A percentile compares a stretch with the other conserved stretches of the same genome.
Conservation (phyloP, 768 basidiomycete genomes). For the Termitomyces sp. region DNA sequence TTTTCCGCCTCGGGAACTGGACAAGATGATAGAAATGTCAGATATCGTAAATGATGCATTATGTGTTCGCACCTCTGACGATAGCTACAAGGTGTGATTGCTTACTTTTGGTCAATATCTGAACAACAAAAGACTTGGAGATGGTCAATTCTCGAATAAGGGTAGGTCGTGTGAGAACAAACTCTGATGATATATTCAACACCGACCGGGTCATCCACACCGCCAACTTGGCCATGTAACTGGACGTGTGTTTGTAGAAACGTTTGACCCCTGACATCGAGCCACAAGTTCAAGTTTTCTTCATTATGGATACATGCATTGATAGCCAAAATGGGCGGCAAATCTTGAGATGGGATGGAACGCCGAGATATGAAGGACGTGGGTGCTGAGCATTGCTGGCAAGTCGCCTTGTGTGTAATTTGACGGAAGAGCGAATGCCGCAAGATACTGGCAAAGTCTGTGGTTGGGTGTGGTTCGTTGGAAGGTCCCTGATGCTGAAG, state of each 20-base stretch:
- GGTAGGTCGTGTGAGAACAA: neutral
- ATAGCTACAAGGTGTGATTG: constrained; percentile 85
- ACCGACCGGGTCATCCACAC: constrained; percentile 47
- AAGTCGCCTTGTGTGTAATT: constrained; percentile 81
- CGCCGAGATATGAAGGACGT: constrained; percentile 67
- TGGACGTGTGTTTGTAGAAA: constrained; percentile 59
- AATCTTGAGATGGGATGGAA: constrained; percentile 52
- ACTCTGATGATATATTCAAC: constrained; percentile 74
- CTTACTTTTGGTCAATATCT: constrained; percentile 67
- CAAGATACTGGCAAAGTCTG: constrained; percentile 65
- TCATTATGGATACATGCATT: constrained; percentile 81
- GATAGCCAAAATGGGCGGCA: constrained; percentile 82
- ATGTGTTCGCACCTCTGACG: constrained; percentile 57
- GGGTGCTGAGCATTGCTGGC: constrained; percentile 77
- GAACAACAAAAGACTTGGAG: constrained; percentile 70
- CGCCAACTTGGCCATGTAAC: constrained; percentile 55
- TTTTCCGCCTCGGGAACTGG: constrained; percentile 63
- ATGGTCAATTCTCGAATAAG: neutral
- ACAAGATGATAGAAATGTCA: neutral
- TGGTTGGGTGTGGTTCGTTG: constrained; percentile 30
- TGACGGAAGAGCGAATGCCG: constrained; percentile 75
- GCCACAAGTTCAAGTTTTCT: constrained; percentile 72
- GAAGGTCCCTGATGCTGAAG: constrained; percentile 22
- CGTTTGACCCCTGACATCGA: constrained; percentile 50
- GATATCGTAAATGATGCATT: neutral